Evolutionary conservation across 306 rosid species (phyloP), one percentile per base, ranked within the genome.

Genomic region (Gastrolobium bilobum): DNA sequence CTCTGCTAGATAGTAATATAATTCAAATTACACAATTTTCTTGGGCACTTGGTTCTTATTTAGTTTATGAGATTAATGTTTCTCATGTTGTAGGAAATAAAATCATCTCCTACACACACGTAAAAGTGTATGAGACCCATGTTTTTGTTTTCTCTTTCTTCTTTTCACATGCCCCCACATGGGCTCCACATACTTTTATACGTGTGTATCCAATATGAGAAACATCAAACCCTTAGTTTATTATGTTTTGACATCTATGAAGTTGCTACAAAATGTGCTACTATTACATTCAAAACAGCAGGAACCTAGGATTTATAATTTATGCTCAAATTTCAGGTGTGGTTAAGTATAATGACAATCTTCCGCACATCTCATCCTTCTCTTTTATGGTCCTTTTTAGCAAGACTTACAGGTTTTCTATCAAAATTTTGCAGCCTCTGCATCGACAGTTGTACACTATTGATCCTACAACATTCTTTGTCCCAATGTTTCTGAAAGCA

Each of bases 401-500:
- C 57, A 38, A 57, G 39, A 76, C 67, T 39, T 52, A 85, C 26
- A 8, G 5, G 68, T 54, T 61, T 73, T 82, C 53, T 53, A 31
- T 69, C 44, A 26, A 51, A 11, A 64, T 44, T 81, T 48, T 87
- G 80, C 81, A 94, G 98, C 91, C 94, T 74, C 80, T 85, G 54
- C 84, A 89, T 76, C 61, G 56, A 81, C 94, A 91, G 85, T 76
- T 94, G 60, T 88, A 87, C 74, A 84, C 88, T 34, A 50, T 94
- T 91, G 82, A 90, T 35, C 90, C 97, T 47, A 40, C 73, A 51
- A 64, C 73, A 40, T 90, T 91, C 84, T 94, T 94, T 85, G 92
- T 88, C 53, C 97, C 97, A 10, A 53, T 91, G n/a, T 94, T 94
- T 86, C 90, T 94, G 76, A 79, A 85, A 80, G 97, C 96, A 75